phyloP scores from a whole-genome alignment of 225 moss, liverwort and hornwort species.

The Lunularia cruciata region DNA sequence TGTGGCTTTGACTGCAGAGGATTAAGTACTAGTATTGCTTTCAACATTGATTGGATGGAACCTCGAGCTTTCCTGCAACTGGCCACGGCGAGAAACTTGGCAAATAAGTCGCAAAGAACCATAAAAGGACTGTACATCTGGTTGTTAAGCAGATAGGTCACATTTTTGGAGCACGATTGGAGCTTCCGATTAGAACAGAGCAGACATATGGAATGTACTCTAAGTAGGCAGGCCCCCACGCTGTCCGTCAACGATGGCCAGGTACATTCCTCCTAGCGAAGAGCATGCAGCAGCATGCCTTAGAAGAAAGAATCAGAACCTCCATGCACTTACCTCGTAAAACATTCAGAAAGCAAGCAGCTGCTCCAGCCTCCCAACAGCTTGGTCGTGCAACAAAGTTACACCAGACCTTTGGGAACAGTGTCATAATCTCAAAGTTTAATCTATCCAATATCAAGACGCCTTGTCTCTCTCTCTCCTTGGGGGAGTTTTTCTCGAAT shows the following conservation, averaged over 20 bases:
- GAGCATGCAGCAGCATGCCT: background rate
- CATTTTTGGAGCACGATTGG: conserved; percentile 13
- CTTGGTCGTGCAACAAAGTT: background rate
- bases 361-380: conserved; percentile 20
- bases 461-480: conserved; percentile 9
- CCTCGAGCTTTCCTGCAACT: background rate
- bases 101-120: background rate
- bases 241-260: conserved; percentile 7
- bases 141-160: background rate
- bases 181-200: background rate
- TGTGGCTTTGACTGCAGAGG: conserved; percentile 6
- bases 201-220: conserved; percentile 7
- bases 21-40: conserved; percentile 4
- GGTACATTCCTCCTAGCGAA: conserved; percentile 11
- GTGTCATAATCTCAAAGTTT: conserved; percentile 7
- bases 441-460: conserved; percentile 2
- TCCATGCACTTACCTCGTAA: background rate
- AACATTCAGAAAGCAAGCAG: background rate
- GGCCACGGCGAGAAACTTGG: conserved; percentile 5
- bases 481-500: background rate
- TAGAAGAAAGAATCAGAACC: background rate
- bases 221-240: background rate
- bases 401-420: conserved; percentile 14
- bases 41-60: background rate
- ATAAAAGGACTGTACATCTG: background rate